phyloP scores from a whole-genome alignment of 1,139 yeast genomes.

The Yamadazyma sp. region DNA sequence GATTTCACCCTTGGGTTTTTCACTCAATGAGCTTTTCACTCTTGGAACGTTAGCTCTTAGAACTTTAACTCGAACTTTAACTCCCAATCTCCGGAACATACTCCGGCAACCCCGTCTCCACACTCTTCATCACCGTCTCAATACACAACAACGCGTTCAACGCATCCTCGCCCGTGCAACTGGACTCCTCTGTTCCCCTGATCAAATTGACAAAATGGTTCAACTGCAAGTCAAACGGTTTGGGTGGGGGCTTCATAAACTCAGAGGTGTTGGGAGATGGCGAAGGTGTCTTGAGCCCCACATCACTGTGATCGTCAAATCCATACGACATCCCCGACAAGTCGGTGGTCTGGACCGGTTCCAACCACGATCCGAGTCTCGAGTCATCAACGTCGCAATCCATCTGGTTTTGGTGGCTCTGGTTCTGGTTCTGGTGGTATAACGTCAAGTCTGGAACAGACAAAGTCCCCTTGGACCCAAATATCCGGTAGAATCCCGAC shows the following conservation, averaged over 20 bases:
- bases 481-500: constrained; percentile 36
- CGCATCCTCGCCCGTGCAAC: constrained; percentile 44
- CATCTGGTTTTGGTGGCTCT: constrained; percentile 12
- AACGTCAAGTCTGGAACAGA: constrained; percentile 38
- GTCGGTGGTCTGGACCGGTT: constrained; percentile 29
- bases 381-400: neutral
- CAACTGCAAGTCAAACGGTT: constrained; percentile 36
- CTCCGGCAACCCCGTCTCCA: constrained; percentile 38
- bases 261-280: constrained; percentile 12
- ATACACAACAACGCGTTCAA: constrained; percentile 39
- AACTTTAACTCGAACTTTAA: neutral
- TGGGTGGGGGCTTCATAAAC: constrained; percentile 20
- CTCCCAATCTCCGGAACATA: constrained; percentile 18
- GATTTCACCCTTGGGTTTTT: too few species aligned
- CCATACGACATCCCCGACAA: constrained; percentile 9
- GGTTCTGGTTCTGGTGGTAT: constrained; percentile 30
- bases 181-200: constrained; percentile 29
- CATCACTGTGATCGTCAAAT: constrained; percentile 3
- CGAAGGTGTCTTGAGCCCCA: constrained; percentile 12
- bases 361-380: constrained; percentile 27
- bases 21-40: too few species aligned
- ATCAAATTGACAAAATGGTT: constrained; percentile 38
- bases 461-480: constrained; percentile 38
- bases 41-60: too few species aligned
- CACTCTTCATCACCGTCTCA: constrained; percentile 38